Base-by-base conservation (phyloP, 2,329 filamentous ascomycete genomes). In the Huntiella abstrusa region DNA sequence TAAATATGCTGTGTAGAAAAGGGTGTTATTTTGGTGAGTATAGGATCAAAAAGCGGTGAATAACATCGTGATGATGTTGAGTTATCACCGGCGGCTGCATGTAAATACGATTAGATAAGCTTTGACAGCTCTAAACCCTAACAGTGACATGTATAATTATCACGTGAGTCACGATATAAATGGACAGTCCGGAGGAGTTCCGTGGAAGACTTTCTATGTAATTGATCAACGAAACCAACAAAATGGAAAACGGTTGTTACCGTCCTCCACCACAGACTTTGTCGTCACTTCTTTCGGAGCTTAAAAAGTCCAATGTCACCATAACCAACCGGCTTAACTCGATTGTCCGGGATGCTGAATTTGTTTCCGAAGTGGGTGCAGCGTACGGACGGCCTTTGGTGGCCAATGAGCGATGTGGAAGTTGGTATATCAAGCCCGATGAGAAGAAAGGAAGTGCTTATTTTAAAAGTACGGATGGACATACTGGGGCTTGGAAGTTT, bases 401-500 rank as follows among this genome's bases (percentile, higher is more conserved):
- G 11, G 86, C 88, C 28, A 98, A 98, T 58, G 87, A 96, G 65
- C 74, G 91, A 50, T 96, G 91, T 59, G 91, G 91, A 1, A 88
- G 83, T 61, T 98, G 91, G 91, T 96, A 96, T 59, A 81, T 96
- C 19, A 63, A 67, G 33, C 79, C 79, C 0, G 60, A 60, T 5
- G 56, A 56, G 19, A 91, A 88, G 61, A 63, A 58, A 1, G 82
- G 74, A 32, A 86, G 82, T 53, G 83, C 81, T 32, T 98, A 96
- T 62, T 98, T 96, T 64, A 98, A 98, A 68, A 93, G 84, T 62
- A 98, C 91, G 2, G 91, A 98, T 63, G 91, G 91, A 1, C 91
- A 98, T 60, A 77, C 78, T 45, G 79, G 83, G 6, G 78, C 92
- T 56, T 98, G 91, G 91, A 74, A 78, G 51, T 94, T 96, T 58